Base-by-base conservation (phyloP, 2,329 filamentous ascomycete genomes). In the Aspergillus caelatus region DNA sequence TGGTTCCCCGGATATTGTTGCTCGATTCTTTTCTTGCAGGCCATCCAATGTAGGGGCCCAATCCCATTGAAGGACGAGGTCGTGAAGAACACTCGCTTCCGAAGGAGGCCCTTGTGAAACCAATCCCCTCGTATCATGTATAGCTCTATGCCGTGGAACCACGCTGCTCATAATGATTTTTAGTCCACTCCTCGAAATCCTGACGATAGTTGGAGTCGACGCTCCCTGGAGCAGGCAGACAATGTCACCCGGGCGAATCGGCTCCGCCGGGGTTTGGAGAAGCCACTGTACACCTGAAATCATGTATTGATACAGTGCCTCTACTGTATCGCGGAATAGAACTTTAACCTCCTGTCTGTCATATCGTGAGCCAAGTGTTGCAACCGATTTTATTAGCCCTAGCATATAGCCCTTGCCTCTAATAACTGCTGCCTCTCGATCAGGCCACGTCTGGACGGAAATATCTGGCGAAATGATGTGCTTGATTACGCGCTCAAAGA, bases 41-140 rank as follows among this genome's bases (percentile, higher is more conserved):
- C 7, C 1, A 9, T 41, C 39, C 16, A n/a, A 0, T 19, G 19
- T 41, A 4, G 39, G 16, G 1, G 39, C 39, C 39, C 39, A 41
- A 9, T 41, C 39, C 39, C 39, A 41, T 1, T 41, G 39, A 0
- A 41, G 39, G n/a, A 41, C 3, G 1, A 41, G 39, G 19, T 41
- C 39, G 7, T 41, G 39, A n/a, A 41, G 39, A n/a, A 41, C 39
- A 4, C 39, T 41, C 0, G 16, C 39, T n/a, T 41, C 39, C 3
- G 39, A 41, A 41, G 39, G 39, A n/a, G 0, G 16, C 39, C 39
- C 39, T 3, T 41, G 0, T 41, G 19, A 3, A 4, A 8, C 16
- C 1, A 0, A n/a, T 10, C 0, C 1, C 16, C 16, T n/a, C 16
- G 2, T n/a, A 4, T 0, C 39, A 41, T 19, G 39, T 0, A n/a